Conservation (phyloP, 2,329 filamentous ascomycete genomes). For the Phialemonium atrogriseum region DNA sequence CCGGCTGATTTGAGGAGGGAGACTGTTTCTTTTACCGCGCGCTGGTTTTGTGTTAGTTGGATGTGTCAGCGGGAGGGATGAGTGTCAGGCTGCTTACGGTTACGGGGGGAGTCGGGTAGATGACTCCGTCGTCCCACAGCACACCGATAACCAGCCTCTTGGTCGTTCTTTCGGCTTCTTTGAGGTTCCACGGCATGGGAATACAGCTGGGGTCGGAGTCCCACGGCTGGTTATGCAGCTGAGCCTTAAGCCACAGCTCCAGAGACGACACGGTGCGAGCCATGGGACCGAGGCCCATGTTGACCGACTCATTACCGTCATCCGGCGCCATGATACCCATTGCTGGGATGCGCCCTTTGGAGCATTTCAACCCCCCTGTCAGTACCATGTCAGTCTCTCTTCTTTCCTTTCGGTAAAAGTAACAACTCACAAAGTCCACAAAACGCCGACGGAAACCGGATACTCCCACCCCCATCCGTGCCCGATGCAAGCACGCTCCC, state of each 20-base stretch:
- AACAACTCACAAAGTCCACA: no score
- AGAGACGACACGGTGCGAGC: neutral
- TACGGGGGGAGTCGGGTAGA: neutral
- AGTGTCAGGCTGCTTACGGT: neutral
- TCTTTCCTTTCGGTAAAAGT: no score
- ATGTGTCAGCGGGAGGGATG: neutral
- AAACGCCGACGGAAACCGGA: neutral
- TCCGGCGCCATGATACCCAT: neutral
- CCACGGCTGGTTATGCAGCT: neutral
- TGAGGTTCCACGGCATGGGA: neutral
- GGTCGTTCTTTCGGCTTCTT: neutral
- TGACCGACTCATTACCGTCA: neutral
- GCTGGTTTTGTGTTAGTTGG: neutral
- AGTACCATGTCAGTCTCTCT: no score
- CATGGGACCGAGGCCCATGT: neutral
- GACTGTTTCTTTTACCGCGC: neutral
- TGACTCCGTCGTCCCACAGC: neutral
- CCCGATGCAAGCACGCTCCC: neutral
- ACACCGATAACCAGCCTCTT: neutral
- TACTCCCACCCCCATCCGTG: neutral
- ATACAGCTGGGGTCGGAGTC: constrained; percentile 1
- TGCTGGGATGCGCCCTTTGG: neutral
- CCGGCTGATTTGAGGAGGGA: neutral
- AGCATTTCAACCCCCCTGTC: neutral
- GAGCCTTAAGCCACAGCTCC: neutral